Percentiles rank a stretch among this genome's conserved stretches.
These are phyloP conservation scores for Neurospora pannonica DNA, from an alignment of 495 filamentous ascomycete genomes.

Conservation along the genomic window DNA sequence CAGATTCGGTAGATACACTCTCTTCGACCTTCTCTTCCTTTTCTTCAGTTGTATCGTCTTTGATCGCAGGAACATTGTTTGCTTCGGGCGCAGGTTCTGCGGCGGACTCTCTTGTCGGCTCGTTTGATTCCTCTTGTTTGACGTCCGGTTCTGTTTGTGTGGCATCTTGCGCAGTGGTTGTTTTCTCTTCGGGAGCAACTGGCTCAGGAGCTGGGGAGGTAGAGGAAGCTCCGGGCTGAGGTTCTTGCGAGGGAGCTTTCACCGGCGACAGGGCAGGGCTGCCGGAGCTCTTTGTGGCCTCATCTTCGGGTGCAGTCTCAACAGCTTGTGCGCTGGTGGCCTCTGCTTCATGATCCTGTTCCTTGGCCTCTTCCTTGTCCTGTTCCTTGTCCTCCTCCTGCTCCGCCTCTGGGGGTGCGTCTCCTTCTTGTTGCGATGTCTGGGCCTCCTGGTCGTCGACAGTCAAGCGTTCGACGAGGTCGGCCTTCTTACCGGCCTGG, in stretches of 20 bases:
- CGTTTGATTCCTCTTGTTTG: background rate
- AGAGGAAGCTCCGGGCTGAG: background rate
- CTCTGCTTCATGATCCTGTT: background rate
- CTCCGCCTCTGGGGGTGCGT: background rate
- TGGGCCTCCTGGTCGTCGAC: conserved; percentile 13
- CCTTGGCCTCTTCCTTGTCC: background rate
- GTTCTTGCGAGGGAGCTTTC: background rate
- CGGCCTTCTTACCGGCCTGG: conserved; percentile 47
- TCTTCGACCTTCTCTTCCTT: background rate
- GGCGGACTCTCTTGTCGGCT: background rate
- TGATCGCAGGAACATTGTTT: background rate
- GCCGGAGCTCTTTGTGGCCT: conserved; percentile 4
- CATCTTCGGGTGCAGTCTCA: conserved; percentile 6
- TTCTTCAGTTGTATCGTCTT: background rate
- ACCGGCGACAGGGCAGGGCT: conserved; percentile 5
- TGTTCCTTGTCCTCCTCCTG: background rate
- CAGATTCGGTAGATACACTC: conserved; percentile 1
- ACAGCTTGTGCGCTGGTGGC: conserved; percentile 8
- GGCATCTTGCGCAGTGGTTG: background rate
- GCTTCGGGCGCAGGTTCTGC: background rate
- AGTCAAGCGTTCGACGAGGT: conserved; percentile 45
- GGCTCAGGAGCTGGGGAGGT: background rate
- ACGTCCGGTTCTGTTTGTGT: background rate
- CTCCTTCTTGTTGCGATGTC: background rate
- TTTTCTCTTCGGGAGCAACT: background rate